Evolutionary conservation across 768 basidiomycete species (phyloP), one percentile per base, ranked within the genome.

Genomic region (Boletus subparvulus): DNA sequence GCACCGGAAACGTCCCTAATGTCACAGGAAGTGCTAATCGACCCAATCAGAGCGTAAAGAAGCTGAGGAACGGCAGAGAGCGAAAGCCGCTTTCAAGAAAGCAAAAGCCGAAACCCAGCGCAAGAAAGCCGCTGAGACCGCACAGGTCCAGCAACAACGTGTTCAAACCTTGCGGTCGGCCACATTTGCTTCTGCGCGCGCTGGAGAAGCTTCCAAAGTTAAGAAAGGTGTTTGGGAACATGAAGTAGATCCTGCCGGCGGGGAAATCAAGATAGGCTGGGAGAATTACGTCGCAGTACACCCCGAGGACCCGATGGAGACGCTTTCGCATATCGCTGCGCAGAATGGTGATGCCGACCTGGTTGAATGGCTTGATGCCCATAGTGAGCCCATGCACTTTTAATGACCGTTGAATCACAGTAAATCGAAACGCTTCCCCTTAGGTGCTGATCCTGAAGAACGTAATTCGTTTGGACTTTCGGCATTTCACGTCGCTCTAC

Each of bases 381-480:
- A 91, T 67, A 83, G 90, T 90, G 63, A 62, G 83, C 71, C 49
- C 71, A 52, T 40, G 46, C 61, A 50, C 8, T 53, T 50, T 61
- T 68, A 65, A 69, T 67, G 58, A 47, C 63, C 61, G 61, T 33
- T 61, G 54, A 46, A 49, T 55, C 59, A 51, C 62, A 58, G 43
- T 55, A 57, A 39, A 61, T 62, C 58, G 57, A 61, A 47, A 58
- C 55, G 61, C 44, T 61, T 43, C 58, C 47, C 47, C 58, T 32
- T 64, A 91, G 90, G 83, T 72, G 88, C 87, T 47, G 86, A 90
- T 59, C 76, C 82, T 19, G 88, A 90, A 58, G 90, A 91, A 66
- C 80, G 82, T 50, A 79, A 90, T 69, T 78, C 76, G 0, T 60
- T 75, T 48, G 80, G 80, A 24, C 73, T 79, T 47, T 87, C 88